Evolutionary conservation across 179 eudicot species (phyloP).

Genomic region (Silene coronaria): DNA sequence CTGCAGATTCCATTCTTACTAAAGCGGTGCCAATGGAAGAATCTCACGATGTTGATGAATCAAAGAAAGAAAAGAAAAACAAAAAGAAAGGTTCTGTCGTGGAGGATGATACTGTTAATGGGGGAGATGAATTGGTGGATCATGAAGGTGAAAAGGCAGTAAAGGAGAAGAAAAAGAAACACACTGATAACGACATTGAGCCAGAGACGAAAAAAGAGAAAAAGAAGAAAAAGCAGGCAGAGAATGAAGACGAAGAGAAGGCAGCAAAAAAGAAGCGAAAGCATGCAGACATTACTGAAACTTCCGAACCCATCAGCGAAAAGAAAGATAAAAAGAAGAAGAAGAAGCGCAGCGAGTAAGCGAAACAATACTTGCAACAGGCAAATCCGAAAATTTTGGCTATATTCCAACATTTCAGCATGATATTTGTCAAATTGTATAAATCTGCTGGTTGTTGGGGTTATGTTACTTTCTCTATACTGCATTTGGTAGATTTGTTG

Average conservation of each 20-base stretch:
- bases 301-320: conserved; percentile 37
- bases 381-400: conserved; percentile 30
- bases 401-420: not conserved
- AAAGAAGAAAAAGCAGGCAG: conserved; percentile 3
- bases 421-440: conserved; percentile 6
- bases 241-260: conserved; percentile 32
- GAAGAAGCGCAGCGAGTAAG: conserved; percentile 43
- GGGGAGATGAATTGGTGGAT: conserved; percentile 16
- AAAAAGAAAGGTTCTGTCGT: conserved; percentile 28
- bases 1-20: conserved; percentile 65
- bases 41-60: conserved; percentile 19
- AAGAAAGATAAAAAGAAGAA: conserved; percentile 66
- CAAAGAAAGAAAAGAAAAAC: conserved; percentile 49
- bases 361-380: conserved; percentile 4
- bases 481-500: not conserved
- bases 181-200: conserved; percentile 22
- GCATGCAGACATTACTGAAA: conserved; percentile 34
- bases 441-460: conserved; percentile 9
- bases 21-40: conserved; percentile 27
- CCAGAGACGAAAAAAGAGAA: not conserved
- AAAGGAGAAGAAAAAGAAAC: conserved; percentile 33
- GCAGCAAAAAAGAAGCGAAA: conserved; percentile 53
- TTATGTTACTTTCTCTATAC: not conserved
- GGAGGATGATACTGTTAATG: conserved; percentile 27
- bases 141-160: conserved; percentile 47